phyloP scores from a whole-genome alignment of 192 early-diverging fungal species.

The Umbelopsis sp. region DNA sequence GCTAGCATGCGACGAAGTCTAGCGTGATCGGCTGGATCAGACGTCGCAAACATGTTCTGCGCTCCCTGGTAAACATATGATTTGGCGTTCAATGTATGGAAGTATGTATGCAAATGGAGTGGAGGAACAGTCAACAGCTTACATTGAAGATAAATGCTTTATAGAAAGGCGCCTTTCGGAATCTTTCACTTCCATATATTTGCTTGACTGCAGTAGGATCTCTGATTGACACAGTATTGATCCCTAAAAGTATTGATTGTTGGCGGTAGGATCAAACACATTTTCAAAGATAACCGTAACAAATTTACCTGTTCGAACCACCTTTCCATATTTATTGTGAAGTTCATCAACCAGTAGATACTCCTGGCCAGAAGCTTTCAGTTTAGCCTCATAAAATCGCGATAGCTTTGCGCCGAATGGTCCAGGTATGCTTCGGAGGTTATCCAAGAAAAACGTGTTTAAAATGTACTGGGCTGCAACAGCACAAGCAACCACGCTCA shows the following conservation, averaged over 20 bases:
- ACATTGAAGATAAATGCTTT: neutral
- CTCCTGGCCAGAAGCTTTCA: neutral
- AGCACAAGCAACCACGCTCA: neutral
- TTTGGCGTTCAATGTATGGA: no score
- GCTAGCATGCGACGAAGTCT: neutral
- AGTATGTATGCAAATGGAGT: no score
- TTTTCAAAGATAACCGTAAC: no score
- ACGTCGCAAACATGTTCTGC: neutral
- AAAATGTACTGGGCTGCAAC: neutral
- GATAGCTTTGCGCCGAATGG: constrained; percentile 1
- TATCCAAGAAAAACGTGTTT: neutral
- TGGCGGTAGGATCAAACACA: neutral
- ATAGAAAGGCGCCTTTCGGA: neutral
- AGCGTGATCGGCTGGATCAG: neutral
- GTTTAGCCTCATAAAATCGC: neutral
- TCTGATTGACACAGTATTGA: neutral
- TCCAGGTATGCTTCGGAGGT: neutral
- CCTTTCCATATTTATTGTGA: constrained; percentile 5
- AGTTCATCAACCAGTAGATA: neutral
- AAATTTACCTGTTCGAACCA: constrained; percentile 13
- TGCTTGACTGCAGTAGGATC: constrained; percentile 6
- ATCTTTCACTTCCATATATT: constrained; percentile 11
- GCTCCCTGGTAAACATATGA: neutral
- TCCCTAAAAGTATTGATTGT: neutral
- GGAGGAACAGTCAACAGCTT: no score